Percentiles rank a stretch among this genome's conserved stretches.
phyloP scores from a whole-genome alignment of 2,329 filamentous ascomycete genomes.

The Phyllosticta capitalensis region DNA sequence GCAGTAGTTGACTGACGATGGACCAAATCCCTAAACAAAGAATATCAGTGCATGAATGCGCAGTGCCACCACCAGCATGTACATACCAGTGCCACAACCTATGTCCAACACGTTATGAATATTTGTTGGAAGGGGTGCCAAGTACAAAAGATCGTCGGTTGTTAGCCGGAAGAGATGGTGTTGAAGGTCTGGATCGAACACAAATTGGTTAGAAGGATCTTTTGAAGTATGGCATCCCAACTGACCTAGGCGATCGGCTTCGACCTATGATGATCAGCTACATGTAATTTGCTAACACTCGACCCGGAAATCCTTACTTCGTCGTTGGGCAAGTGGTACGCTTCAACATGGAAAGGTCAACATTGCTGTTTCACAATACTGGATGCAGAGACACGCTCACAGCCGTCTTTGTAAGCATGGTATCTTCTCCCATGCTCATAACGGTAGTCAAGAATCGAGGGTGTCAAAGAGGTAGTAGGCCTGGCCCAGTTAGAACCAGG shows the following conservation, averaged over 20 bases:
- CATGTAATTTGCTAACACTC: too few species aligned
- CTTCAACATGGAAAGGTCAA: not conserved
- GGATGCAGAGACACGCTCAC: not conserved
- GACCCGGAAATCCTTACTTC: slow-evolving; percentile 16
- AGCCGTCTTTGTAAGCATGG: not conserved
- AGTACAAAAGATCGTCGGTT: slow-evolving; percentile 21
- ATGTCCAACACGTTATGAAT: slow-evolving; percentile 24
- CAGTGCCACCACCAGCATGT: slow-evolving; percentile 18
- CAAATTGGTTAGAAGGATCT: not conserved
- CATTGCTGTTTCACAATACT: not conserved
- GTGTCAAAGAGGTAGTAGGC: slow-evolving; percentile 7
- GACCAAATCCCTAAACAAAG: not conserved
- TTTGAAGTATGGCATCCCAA: not conserved
- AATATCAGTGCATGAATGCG: not conserved
- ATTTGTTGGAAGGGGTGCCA: slow-evolving; percentile 20
- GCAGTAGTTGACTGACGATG: not conserved
- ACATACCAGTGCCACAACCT: slow-evolving; percentile 25
- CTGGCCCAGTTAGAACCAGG: not conserved
- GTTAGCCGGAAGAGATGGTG: slow-evolving; percentile 27
- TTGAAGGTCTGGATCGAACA: slow-evolving; percentile 19
- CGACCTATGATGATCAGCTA: slow-evolving; percentile 15
- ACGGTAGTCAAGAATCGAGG: slow-evolving; percentile 20
- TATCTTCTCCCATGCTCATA: slow-evolving; percentile 15
- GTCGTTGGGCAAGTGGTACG: slow-evolving; percentile 24
- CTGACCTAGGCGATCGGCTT: not conserved